A percentile compares a stretch with the other conserved stretches of the same genome.
Conservation (phyloP, 208 protist species). For the Trypanosoma lewisi region DNA sequence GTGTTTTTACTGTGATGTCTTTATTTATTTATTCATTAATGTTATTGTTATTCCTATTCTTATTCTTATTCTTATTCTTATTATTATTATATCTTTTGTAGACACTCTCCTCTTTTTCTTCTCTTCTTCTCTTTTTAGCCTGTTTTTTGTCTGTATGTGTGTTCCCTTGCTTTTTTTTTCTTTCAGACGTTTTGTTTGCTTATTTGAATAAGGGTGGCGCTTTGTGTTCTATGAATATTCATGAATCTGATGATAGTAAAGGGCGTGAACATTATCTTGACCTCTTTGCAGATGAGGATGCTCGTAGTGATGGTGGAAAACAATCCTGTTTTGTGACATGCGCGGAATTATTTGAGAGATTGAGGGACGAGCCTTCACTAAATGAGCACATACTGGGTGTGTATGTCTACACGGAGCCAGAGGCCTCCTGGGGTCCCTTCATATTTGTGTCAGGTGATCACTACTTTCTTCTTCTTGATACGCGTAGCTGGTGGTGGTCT, state of each 20-base stretch:
- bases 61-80: constrained; percentile 5
- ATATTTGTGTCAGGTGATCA: constrained; percentile 11
- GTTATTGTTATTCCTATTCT: constrained; percentile 4
- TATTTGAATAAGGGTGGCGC: too few relatives aligned
- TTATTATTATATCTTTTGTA: too few relatives aligned
- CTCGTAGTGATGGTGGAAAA: constrained; percentile 26
- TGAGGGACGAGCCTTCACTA: constrained; percentile 34
- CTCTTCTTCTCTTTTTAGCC: constrained; percentile 9
- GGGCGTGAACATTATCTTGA: constrained; percentile 51
- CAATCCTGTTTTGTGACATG: constrained; percentile 37
- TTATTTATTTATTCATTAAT: background rate
- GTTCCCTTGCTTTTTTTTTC: background rate
- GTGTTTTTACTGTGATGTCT: background rate
- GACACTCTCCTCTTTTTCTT: constrained; percentile 16
- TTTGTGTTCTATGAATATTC: constrained; percentile 1
- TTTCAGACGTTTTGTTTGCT: background rate
- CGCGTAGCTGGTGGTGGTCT: constrained; percentile 56
- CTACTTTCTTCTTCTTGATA: constrained; percentile 51
- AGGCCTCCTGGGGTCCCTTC: constrained; percentile 9
- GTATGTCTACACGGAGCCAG: constrained; percentile 46
- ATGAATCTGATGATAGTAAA: background rate
- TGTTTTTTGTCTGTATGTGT: background rate
- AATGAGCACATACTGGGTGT: constrained; percentile 39
- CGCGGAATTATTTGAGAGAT: constrained; percentile 39
- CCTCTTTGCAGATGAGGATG: constrained; percentile 48